Evolutionary conservation across 768 basidiomycete genomes (phyloP).

Genomic region (Suillus lakei): DNA sequence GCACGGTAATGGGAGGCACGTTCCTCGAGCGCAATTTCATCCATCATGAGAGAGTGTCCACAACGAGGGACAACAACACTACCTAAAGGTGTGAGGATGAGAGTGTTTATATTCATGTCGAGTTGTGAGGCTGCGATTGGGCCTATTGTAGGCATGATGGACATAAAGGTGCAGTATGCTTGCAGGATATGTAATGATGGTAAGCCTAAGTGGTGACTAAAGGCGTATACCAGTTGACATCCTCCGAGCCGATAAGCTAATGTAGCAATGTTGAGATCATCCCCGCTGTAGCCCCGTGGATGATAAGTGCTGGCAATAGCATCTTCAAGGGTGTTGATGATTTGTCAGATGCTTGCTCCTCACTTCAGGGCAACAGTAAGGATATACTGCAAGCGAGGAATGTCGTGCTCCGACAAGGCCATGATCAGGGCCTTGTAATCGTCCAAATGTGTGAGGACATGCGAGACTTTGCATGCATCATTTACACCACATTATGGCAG

Average conservation of each 20-base stretch:
- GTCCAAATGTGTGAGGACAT: neutral
- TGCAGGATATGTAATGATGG: constrained; percentile 19
- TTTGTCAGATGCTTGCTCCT: constrained; percentile 10
- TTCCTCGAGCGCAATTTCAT: constrained; percentile 22
- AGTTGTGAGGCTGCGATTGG: constrained; percentile 8
- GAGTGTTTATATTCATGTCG: constrained; percentile 14
- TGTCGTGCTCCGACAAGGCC: constrained; percentile 9
- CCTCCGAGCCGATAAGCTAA: constrained; percentile 19
- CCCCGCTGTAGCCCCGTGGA: neutral
- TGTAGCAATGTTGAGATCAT: constrained; percentile 15
- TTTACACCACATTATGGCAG: no score
- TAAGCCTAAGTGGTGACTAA: constrained; percentile 15
- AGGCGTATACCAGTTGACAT: constrained; percentile 14
- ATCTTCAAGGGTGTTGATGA: constrained; percentile 12
- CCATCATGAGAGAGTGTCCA: constrained; percentile 16
- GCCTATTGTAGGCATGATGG: constrained; percentile 16
- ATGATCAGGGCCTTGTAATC: constrained; percentile 7
- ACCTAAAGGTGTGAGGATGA: constrained; percentile 8
- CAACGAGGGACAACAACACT: neutral
- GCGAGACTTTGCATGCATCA: no score
- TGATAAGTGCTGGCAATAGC: constrained; percentile 7
- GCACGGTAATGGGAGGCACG: constrained; percentile 10
- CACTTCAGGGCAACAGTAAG: constrained; percentile 12
- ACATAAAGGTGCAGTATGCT: constrained; percentile 8
- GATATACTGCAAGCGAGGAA: constrained; percentile 12